These are phyloP conservation scores for Rubia balearica DNA, from an alignment of 305 asterid genomes.

Conservation along the genomic window DNA sequence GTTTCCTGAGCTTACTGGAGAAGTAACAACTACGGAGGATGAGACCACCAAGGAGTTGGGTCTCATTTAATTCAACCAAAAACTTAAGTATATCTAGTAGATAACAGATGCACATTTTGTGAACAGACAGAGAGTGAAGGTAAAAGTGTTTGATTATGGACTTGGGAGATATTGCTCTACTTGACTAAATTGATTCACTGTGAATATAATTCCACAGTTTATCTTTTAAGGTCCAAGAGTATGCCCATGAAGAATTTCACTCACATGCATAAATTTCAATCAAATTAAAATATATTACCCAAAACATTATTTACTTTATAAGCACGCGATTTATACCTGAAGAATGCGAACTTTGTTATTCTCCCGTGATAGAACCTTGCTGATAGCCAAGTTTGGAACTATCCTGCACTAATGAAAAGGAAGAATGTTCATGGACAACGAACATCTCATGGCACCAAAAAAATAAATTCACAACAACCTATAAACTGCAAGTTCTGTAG, in stretches of 20 bases:
- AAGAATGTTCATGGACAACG: background rate
- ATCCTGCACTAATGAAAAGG: constrained; percentile 49
- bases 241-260: background rate
- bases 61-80: background rate
- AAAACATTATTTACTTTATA: background rate
- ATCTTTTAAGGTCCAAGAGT: background rate
- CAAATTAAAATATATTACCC: background rate
- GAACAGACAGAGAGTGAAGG: background rate
- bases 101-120: background rate
- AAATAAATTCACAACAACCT: background rate
- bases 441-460: background rate
- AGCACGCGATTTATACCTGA: constrained; percentile 45
- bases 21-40: background rate
- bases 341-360: constrained; percentile 82
- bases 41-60: background rate
- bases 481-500: background rate
- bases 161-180: background rate
- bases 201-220: background rate
- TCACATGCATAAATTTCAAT: background rate
- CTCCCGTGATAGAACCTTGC: constrained; percentile 82
- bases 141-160: background rate
- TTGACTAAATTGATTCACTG: background rate
- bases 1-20: background rate
- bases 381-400: constrained; percentile 92
- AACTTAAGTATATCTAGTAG: background rate